Percentiles rank a stretch among this genome's conserved stretches.
Evolutionary conservation across 2,329 filamentous ascomycete species (phyloP).

Genomic region (Microdochium paspali): DNA sequence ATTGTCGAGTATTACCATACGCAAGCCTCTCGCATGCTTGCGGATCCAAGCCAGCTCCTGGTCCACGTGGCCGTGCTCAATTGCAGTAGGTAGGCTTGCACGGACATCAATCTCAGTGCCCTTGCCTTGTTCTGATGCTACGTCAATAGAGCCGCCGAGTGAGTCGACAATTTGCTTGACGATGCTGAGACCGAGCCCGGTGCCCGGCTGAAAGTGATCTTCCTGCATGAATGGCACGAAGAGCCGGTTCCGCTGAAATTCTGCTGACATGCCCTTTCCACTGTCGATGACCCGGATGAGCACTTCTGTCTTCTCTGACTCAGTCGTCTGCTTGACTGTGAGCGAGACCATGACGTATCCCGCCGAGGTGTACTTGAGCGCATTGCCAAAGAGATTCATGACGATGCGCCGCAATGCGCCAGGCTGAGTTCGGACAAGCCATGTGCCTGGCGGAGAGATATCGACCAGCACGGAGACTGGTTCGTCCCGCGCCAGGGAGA

Average conservation of each 20-base stretch:
- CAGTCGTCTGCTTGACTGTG: constrained; percentile 11
- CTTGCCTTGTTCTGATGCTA: constrained; percentile 40
- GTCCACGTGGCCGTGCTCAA: constrained; percentile 4
- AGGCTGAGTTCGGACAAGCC: constrained; percentile 44
- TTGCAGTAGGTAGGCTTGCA: constrained; percentile 24
- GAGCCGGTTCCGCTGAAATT: constrained; percentile 48
- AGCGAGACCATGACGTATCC: constrained; percentile 38
- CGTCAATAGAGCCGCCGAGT: constrained; percentile 47
- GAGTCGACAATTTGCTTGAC: constrained; percentile 51
- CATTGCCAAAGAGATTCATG: constrained; percentile 55
- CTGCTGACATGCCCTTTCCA: constrained; percentile 53
- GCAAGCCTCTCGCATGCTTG: constrained; percentile 7
- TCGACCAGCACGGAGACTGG: constrained; percentile 39
- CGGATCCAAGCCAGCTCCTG: constrained; percentile 5
- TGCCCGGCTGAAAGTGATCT: constrained; percentile 48
- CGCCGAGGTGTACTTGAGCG: constrained; percentile 49
- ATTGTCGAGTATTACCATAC: constrained; percentile 11
- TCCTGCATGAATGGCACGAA: constrained; percentile 58
- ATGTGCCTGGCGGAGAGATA: constrained; percentile 32
- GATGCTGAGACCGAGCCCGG: constrained; percentile 54
- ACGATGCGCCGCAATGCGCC: constrained; percentile 43
- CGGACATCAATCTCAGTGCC: constrained; percentile 46
- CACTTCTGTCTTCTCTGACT: constrained; percentile 13
- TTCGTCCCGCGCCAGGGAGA: too few species aligned
- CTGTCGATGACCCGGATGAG: constrained; percentile 47